Percentiles rank a stretch among this genome's conserved stretches.
Evolutionary conservation across 208 protist species (phyloP).

Genomic region (Leishmania turanica): DNA sequence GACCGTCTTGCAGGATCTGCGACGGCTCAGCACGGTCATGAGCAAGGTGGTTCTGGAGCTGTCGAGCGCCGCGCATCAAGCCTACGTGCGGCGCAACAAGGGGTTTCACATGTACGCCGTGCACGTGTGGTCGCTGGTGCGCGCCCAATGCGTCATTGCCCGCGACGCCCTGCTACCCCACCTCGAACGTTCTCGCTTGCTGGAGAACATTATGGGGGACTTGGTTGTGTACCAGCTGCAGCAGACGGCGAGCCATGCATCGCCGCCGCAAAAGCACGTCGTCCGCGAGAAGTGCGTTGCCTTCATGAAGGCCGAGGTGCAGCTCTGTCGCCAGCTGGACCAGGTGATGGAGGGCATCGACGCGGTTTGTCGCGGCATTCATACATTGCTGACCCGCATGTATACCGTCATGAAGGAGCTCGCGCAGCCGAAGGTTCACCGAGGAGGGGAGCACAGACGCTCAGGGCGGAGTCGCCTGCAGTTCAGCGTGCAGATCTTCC

Average conservation of each 20-base stretch:
- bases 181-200: constrained; percentile 31
- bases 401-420: constrained; percentile 29
- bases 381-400: constrained; percentile 22
- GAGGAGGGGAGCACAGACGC: constrained; percentile 24
- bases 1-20: constrained; percentile 28
- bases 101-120: constrained; percentile 44
- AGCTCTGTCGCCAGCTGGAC: constrained; percentile 37
- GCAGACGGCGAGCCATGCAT: constrained; percentile 36
- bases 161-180: constrained; percentile 37
- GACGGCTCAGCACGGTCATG: constrained; percentile 20
- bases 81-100: constrained; percentile 41
- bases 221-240: constrained; percentile 42
- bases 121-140: constrained; percentile 31
- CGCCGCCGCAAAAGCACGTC: constrained; percentile 31
- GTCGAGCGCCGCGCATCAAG: constrained; percentile 37
- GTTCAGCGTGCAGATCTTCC: constrained; percentile 23
- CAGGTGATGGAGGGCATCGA: constrained; percentile 37
- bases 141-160: constrained; percentile 28
- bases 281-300: constrained; percentile 23
- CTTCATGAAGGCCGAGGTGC: constrained; percentile 43
- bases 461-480: constrained; percentile 21
- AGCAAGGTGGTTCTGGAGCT: constrained; percentile 39
- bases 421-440: constrained; percentile 22
- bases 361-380: constrained; percentile 25
- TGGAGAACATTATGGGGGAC: constrained; percentile 49